Evolutionary conservation across 108 stramenopile genomes (phyloP), one percentile per base, ranked within the genome.

Genomic region (Asterionellopsis glacialis): DNA sequence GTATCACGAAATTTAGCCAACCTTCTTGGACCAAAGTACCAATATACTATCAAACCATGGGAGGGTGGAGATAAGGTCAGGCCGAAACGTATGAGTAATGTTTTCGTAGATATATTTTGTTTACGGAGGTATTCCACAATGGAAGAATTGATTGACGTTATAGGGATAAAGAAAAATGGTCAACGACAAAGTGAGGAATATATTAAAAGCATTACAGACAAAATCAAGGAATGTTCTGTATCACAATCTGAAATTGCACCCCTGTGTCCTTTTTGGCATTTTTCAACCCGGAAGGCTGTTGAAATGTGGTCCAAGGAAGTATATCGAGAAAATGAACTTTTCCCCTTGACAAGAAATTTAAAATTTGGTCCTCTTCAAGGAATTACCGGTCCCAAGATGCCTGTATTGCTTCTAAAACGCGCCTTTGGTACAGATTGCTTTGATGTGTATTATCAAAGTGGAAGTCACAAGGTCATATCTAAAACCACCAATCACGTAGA

Each of bases 361-460:
- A 77, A 81, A 51, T 81, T 85, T 63, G 84, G 84, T 19, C 83
- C 83, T 4, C 28, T 89, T n/a, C 40, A 48, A 15, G 45, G 57
- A 21, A 64, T 89, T 0, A 55, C 27, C 38, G 82, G 79, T 21
- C 87, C 87, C 12, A 28, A 55, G 19, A 70, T 54, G 55, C 83
- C 79, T 9, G 66, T 81, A 0, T 19, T 21, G 9, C 47, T 80
- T 3, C 52, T 89, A 43, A 67, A 80, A 55, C 73, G 87, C 11
- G 81, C 81, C 14, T 89, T 89, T 72, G 87, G 87, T 1, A 28
- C 24, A 6, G 87, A 89, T 61, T 89, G 87, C 45, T 83, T 89
- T 51, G 68, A 82, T 25, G 80, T 83, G 23, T 88, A 84, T 41
- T 82, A 80, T 66, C 75, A 75, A 49, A 83, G 75, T 56, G 44